Percentiles rank a stretch among this genome's conserved stretches.
Conservation (phyloP, 164 flowering plant genomes). For the Dillenia turbinata region DNA sequence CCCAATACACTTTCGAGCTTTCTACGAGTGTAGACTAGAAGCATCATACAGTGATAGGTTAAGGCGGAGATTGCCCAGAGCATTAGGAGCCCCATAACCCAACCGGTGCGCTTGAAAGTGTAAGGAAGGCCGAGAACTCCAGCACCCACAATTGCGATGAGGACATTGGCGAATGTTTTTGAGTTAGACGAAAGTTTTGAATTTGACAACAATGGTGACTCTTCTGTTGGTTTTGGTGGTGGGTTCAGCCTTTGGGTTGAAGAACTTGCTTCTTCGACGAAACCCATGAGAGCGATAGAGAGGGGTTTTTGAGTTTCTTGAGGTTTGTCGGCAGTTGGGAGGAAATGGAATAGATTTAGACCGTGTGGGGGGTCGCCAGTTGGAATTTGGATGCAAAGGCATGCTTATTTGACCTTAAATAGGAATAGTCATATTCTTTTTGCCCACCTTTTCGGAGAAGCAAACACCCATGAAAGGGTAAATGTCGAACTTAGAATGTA, state of each 20-base stretch:
- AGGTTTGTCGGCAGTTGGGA: too few species aligned
- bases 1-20: slow-evolving; percentile 25
- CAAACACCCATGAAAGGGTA: too few species aligned
- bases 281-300: slow-evolving; percentile 11
- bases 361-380: too few species aligned
- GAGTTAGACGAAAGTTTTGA: slow-evolving; percentile 43
- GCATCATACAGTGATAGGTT: slow-evolving; percentile 77
- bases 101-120: slow-evolving; percentile 70
- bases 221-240: slow-evolving; percentile 32
- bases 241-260: slow-evolving; percentile 23
- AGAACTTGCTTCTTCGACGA: slow-evolving; percentile 28
- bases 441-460: too few species aligned
- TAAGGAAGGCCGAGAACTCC: slow-evolving; percentile 88
- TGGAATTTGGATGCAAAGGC: too few species aligned
- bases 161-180: slow-evolving; percentile 82
- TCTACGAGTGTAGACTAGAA: slow-evolving; percentile 42
- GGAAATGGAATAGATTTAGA: too few species aligned
- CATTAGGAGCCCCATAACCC: slow-evolving; percentile 48
- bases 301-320: too few species aligned
- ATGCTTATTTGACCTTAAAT: too few species aligned
- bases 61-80: slow-evolving; percentile 41
- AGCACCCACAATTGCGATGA: slow-evolving; percentile 86
- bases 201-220: slow-evolving; percentile 48
- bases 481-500: too few species aligned
- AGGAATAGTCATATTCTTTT: too few species aligned